A percentile compares a stretch with the other conserved stretches of the same genome.
Conservation (phyloP, 2,329 filamentous ascomycete species). For the Ophiostoma angusticollis region DNA sequence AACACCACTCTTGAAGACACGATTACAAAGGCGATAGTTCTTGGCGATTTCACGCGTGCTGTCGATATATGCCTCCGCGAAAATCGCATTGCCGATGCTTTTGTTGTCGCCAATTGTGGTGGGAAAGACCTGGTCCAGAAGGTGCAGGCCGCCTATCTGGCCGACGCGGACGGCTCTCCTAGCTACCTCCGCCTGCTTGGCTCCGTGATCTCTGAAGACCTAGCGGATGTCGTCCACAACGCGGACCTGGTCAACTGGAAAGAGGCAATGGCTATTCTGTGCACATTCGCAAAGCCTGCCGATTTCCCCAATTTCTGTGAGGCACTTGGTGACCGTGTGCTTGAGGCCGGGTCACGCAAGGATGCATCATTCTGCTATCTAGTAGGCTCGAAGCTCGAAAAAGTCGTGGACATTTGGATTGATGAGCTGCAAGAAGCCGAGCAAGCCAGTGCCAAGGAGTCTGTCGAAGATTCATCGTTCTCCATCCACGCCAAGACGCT, state of each 20-base stretch:
- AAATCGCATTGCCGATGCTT: slow-evolving; percentile 85
- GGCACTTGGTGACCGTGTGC: slow-evolving; percentile 79
- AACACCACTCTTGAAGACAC: slow-evolving; percentile 74
- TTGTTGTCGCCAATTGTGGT: slow-evolving; percentile 95
- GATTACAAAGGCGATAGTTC: slow-evolving; percentile 76
- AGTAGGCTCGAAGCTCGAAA: slow-evolving; percentile 90
- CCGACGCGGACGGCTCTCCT: slow-evolving; percentile 66
- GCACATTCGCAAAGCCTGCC: slow-evolving; percentile 81
- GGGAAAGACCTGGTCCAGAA: slow-evolving; percentile 89
- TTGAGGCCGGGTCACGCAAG: slow-evolving; percentile 65
- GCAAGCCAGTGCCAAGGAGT: slow-evolving; percentile 56
- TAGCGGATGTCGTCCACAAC: slow-evolving; percentile 97
- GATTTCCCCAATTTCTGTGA: slow-evolving; percentile 95
- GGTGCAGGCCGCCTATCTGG: slow-evolving; percentile 82
- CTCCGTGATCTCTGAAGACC: slow-evolving; percentile 88
- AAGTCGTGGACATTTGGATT: slow-evolving; percentile 91
- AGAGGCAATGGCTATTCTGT: slow-evolving; percentile 89
- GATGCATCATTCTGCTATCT: slow-evolving; percentile 96
- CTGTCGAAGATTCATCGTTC: slow-evolving; percentile 65
- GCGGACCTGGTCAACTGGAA: slow-evolving; percentile 90
- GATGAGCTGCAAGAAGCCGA: slow-evolving; percentile 78
- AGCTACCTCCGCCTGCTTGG: slow-evolving; percentile 86
- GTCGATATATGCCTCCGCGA: slow-evolving; percentile 81
- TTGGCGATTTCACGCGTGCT: slow-evolving; percentile 83
- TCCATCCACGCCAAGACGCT: slow-evolving; percentile 80